Conservation (phyloP, 371 early-diverging fungal species). For the Chytridiales sp. region DNA sequence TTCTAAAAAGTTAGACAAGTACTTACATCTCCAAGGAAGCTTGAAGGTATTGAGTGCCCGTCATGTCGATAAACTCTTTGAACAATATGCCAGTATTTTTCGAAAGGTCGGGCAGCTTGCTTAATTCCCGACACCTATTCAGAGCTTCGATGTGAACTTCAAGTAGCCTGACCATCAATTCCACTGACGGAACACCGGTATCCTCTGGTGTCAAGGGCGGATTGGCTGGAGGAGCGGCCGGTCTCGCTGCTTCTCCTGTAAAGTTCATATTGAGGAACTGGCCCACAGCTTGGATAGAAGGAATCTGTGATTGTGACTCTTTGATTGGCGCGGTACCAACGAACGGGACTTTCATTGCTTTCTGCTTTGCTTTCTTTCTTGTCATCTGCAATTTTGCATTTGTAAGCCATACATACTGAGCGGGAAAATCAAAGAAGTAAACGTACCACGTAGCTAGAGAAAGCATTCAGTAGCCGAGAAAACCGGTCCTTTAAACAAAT, state of each 20-base stretch:
- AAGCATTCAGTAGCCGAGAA: constrained; percentile 36
- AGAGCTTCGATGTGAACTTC: constrained; percentile 85
- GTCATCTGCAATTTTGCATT: not conserved
- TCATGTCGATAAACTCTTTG: constrained; percentile 66
- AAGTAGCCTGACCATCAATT: constrained; percentile 64
- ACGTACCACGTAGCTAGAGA: constrained; percentile 37
- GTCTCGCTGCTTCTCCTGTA: constrained; percentile 1
- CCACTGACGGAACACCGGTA: constrained; percentile 59
- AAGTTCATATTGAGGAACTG: not conserved
- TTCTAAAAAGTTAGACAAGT: constrained; percentile 6
- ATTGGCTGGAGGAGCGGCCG: constrained; percentile 16
- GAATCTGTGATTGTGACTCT: too few relatives aligned
- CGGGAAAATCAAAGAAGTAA: too few relatives aligned
- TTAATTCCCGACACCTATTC: constrained; percentile 77
- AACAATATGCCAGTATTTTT: constrained; percentile 64
- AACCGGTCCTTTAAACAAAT: constrained; percentile 63
- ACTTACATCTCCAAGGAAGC: constrained; percentile 78
- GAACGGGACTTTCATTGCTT: constrained; percentile 4
- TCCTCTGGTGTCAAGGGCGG: constrained; percentile 53
- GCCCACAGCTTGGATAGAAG: constrained; percentile 7
- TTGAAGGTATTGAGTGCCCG: constrained; percentile 78
- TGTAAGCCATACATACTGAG: too few relatives aligned
- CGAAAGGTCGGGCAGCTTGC: constrained; percentile 63
- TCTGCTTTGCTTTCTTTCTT: constrained; percentile 3
- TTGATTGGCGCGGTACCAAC: constrained; percentile 15